These are phyloP conservation scores for Botrytis aclada DNA, from an alignment of 2,329 filamentous ascomycete genomes.

Conservation along the genomic window DNA sequence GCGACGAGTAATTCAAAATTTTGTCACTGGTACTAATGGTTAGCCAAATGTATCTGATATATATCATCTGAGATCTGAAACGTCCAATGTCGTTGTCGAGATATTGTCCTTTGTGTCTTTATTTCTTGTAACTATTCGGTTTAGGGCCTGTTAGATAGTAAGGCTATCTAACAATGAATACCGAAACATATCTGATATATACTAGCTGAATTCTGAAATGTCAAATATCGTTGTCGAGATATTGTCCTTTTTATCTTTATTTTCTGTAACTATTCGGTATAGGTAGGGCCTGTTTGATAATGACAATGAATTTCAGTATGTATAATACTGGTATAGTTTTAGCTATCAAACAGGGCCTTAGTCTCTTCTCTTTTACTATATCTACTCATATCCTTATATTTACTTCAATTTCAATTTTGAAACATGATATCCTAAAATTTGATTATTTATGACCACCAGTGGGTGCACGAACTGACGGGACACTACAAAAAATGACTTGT, in stretches of 20 bases:
- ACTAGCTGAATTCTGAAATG: not conserved
- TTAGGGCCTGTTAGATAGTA: too few species aligned
- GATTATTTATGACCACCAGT: not conserved
- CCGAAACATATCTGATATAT: not conserved
- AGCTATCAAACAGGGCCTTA: too few species aligned
- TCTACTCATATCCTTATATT: not conserved
- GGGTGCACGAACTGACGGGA: too few species aligned
- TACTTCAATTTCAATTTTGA: not conserved
- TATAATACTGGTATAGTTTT: too few species aligned
- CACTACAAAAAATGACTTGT: too few species aligned
- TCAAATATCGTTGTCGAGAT: not conserved
- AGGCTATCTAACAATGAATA: too few species aligned
- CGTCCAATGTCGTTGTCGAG: not conserved
- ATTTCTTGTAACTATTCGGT: not conserved
- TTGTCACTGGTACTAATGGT: too few species aligned
- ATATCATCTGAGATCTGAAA: not conserved
- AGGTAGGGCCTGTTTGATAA: too few species aligned
- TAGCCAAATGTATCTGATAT: not conserved
- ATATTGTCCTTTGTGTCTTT: not conserved
- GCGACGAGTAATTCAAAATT: not conserved
- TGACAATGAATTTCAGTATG: too few species aligned
- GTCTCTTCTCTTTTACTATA: not conserved
- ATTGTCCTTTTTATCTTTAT: not conserved
- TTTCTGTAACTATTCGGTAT: not conserved
- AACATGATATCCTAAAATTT: too few species aligned